Evolutionary conservation across 768 basidiomycete species (phyloP).

Genomic region (Dendrothele bispora): DNA sequence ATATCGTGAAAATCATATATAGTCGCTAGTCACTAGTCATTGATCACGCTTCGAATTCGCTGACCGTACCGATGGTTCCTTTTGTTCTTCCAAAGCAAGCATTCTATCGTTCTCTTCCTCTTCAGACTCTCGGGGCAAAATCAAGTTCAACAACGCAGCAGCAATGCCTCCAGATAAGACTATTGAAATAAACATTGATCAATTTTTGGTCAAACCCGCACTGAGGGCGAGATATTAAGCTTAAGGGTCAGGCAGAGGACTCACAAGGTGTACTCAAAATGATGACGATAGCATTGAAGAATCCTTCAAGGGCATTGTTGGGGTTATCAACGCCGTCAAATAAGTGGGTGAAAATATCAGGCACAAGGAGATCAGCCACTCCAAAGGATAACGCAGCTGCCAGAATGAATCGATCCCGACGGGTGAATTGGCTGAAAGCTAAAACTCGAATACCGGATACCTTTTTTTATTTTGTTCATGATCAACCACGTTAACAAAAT

Average conservation of each 20-base stretch:
- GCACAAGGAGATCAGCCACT: constrained; percentile 68
- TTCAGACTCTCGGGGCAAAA: constrained; percentile 47
- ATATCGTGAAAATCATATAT: too few species aligned
- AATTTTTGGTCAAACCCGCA: constrained; percentile 1
- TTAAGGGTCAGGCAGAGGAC: constrained; percentile 23
- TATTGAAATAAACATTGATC: neutral
- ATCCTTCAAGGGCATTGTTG: constrained; percentile 59
- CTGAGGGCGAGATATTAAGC: neutral
- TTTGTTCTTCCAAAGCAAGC: too few species aligned
- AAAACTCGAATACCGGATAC: constrained; percentile 70
- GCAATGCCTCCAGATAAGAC: constrained; percentile 60
- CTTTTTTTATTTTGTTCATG: too few species aligned
- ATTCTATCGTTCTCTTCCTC: too few species aligned
- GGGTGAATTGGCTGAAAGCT: constrained; percentile 54
- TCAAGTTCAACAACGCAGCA: constrained; percentile 56
- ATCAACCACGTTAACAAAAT: too few species aligned
- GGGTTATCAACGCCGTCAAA: constrained; percentile 62
- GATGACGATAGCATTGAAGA: constrained; percentile 80
- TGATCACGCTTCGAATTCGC: too few species aligned
- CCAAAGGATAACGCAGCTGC: constrained; percentile 71
- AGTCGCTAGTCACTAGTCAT: too few species aligned
- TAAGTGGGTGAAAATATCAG: constrained; percentile 63
- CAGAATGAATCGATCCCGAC: constrained; percentile 69
- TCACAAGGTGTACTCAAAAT: constrained; percentile 80
- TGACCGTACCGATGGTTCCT: too few species aligned